Percentiles rank a stretch among this genome's conserved stretches.
phyloP scores from a whole-genome alignment of 2,329 filamentous ascomycete species.

The Pleurostoma richardsiae region DNA sequence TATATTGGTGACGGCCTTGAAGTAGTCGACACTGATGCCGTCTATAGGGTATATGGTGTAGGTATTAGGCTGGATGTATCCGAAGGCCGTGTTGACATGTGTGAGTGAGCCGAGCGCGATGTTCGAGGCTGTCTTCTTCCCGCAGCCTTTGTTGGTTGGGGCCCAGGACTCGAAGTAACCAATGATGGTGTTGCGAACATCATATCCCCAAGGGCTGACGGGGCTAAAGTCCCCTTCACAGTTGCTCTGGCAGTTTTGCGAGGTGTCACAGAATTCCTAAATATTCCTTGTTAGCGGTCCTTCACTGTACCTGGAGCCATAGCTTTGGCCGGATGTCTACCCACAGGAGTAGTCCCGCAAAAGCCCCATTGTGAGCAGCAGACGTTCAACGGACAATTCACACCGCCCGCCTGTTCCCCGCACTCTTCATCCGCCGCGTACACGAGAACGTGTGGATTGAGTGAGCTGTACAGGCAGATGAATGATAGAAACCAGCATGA shows the following conservation, averaged over 20 bases:
- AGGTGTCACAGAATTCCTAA: conserved; percentile 12
- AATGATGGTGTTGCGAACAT: conserved; percentile 2
- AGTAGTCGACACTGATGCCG: conserved; percentile 10
- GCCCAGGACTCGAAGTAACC: conserved; percentile 21
- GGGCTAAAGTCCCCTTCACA: not conserved
- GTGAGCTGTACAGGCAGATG: no score
- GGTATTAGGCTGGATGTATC: conserved; percentile 18
- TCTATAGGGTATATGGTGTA: conserved; percentile 12
- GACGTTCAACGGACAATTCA: conserved; percentile 17
- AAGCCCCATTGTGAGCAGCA: conserved; percentile 17
- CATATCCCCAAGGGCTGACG: not conserved
- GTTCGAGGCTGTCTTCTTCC: conserved; percentile 14
- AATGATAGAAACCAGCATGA: no score
- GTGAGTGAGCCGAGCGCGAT: conserved; percentile 19
- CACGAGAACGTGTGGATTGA: no score
- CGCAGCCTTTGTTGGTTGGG: conserved; percentile 4
- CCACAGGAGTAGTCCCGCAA: conserved; percentile 11
- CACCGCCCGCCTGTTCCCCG: conserved; percentile 11
- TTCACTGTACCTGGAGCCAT: no score
- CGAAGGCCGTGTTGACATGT: conserved; percentile 28
- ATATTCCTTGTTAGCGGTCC: no score
- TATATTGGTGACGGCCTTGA: conserved; percentile 21
- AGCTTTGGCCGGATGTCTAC: no score
- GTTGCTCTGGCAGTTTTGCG: not conserved
- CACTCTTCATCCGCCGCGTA: not conserved